These are phyloP conservation scores for Firmiana major DNA, from an alignment of 345 rosid genomes.

Conservation along the genomic window DNA sequence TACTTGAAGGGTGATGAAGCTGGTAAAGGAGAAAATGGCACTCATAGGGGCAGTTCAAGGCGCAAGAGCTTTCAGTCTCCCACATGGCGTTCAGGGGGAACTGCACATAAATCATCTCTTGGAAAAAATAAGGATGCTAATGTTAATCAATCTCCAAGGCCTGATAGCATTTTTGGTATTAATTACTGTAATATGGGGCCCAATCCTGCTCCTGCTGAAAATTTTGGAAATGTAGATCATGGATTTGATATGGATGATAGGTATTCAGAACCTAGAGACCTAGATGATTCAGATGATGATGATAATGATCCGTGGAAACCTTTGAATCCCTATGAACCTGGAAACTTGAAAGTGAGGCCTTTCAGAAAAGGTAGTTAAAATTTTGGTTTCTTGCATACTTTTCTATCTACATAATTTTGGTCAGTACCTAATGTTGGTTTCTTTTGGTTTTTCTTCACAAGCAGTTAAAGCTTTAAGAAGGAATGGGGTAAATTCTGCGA, in stretches of 20 bases:
- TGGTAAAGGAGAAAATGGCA: constrained; percentile 41
- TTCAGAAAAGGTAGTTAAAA: constrained; percentile 63
- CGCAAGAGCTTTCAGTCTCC: constrained; percentile 61
- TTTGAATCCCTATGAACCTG: constrained; percentile 87
- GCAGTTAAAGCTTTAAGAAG: constrained; percentile 67
- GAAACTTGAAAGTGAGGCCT: constrained; percentile 84
- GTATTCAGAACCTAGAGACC: constrained; percentile 44
- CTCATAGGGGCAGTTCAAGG: constrained; percentile 39
- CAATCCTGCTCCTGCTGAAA: constrained; percentile 29
- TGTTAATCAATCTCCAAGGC: constrained; percentile 37
- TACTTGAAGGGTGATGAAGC: constrained; percentile 42
- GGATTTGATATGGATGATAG: constrained; percentile 51
- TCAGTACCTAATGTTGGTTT: constrained; percentile 20
- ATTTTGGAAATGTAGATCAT: constrained; percentile 35
- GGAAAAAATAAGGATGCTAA: constrained; percentile 51
- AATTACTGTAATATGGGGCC: constrained; percentile 31
- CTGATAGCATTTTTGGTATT: constrained; percentile 32
- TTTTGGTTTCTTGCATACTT: constrained; percentile 7
- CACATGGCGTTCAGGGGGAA: constrained; percentile 54
- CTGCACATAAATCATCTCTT: constrained; percentile 47
- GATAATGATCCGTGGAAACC: constrained; percentile 93
- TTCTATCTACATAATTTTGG: constrained; percentile 5
- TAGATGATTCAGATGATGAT: constrained; percentile 55
- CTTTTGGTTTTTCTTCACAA: constrained; percentile 18
- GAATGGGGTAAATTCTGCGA: constrained; percentile 31